A percentile compares a stretch with the other conserved stretches of the same genome.
These are phyloP conservation scores for Trichoderma sp. DNA, from an alignment of 2,329 filamentous ascomycete species.

Conservation along the genomic window DNA sequence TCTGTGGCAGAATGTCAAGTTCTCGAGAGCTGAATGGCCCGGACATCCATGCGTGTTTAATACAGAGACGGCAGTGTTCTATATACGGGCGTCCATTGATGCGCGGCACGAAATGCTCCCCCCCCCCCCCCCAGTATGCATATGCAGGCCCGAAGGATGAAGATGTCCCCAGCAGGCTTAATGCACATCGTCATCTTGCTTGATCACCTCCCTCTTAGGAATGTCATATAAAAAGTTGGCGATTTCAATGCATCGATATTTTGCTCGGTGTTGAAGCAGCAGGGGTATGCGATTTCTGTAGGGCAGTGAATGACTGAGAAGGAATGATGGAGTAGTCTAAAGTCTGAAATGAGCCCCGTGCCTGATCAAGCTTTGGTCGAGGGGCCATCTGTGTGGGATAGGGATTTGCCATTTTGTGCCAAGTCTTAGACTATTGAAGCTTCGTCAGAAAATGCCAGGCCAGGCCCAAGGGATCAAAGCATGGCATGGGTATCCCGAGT, in stretches of 20 bases:
- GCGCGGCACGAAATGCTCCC: neutral
- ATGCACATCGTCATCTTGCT: conserved; percentile 15
- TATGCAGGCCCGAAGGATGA: neutral
- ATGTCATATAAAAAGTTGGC: neutral
- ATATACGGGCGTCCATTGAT: neutral
- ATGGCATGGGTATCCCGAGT: conserved; percentile 18
- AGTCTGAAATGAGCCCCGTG: neutral
- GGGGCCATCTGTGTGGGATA: neutral
- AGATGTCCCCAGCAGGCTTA: neutral
- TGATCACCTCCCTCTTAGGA: neutral
- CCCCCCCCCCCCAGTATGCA: too few species aligned
- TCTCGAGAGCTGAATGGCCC: neutral
- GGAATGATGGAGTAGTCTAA: neutral
- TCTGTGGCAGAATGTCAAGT: neutral
- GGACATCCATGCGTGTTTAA: neutral
- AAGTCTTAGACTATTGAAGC: conserved; percentile 21
- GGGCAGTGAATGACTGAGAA: neutral
- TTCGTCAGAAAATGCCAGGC: conserved; percentile 17
- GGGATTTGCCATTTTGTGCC: neutral
- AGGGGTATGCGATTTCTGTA: neutral
- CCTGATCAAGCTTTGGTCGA: neutral
- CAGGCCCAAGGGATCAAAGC: neutral
- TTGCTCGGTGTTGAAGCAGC: neutral
- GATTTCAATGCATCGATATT: neutral
- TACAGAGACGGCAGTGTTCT: neutral